phyloP scores from a whole-genome alignment of 371 early-diverging fungal species.

The Apophysomyces elegans region DNA sequence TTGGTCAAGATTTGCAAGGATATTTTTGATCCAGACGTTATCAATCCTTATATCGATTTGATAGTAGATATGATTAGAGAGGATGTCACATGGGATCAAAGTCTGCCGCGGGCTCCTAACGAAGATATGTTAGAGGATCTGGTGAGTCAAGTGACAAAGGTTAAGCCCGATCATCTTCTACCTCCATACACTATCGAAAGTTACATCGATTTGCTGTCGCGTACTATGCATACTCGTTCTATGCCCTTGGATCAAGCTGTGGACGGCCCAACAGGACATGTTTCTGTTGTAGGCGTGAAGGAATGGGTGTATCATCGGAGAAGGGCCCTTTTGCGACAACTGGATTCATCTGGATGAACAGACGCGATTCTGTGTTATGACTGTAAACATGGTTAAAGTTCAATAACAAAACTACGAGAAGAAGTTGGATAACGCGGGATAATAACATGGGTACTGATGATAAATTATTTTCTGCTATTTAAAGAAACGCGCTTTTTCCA shows the following conservation, averaged over 20 bases:
- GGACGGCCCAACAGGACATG: constrained; percentile 20
- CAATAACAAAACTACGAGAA: too few species aligned
- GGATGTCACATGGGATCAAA: constrained; percentile 45
- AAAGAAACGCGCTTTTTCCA: too few species aligned
- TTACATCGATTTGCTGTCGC: background rate
- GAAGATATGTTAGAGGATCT: background rate
- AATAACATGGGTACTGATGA: too few species aligned
- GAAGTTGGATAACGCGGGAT: too few species aligned
- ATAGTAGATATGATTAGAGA: constrained; percentile 30
- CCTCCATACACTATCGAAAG: background rate
- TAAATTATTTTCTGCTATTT: too few species aligned
- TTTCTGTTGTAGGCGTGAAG: constrained; percentile 23
- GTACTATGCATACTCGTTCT: background rate
- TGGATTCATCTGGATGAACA: too few species aligned
- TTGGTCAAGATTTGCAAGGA: constrained; percentile 20
- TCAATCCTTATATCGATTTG: constrained; percentile 29
- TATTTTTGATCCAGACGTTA: constrained; percentile 25
- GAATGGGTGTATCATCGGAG: constrained; percentile 11
- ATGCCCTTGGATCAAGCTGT: constrained; percentile 26
- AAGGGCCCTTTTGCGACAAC: too few species aligned
- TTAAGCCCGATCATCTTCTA: background rate
- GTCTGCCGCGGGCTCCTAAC: constrained; percentile 22
- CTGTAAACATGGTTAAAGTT: too few species aligned
- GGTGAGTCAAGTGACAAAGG: background rate
- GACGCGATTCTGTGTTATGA: too few species aligned